These are phyloP conservation scores for Hyphodiscus sp. DNA, from an alignment of 2,329 filamentous ascomycete species.

Conservation along the genomic window DNA sequence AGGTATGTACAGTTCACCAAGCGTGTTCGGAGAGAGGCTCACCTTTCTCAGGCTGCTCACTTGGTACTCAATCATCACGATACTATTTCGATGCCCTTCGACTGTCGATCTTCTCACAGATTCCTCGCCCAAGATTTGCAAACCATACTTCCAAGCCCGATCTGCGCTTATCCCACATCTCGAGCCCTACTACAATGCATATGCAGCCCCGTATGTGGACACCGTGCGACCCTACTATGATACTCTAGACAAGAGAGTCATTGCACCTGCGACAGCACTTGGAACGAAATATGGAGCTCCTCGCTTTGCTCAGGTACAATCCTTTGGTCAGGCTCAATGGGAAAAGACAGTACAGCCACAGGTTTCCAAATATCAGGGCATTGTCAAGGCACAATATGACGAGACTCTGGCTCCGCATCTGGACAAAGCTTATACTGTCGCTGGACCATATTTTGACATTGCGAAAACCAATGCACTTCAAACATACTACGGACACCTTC, in stretches of 20 bases:
- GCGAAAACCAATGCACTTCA: slow-evolving; percentile 56
- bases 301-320: slow-evolving; percentile 58
- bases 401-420: slow-evolving; percentile 68
- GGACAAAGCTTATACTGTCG: slow-evolving; percentile 46
- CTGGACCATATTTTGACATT: slow-evolving; percentile 68
- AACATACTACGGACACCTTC: slow-evolving; percentile 64
- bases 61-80: slow-evolving; percentile 79
- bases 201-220: slow-evolving; percentile 78
- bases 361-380: slow-evolving; percentile 55
- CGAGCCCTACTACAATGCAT: slow-evolving; percentile 77
- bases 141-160: slow-evolving; percentile 68
- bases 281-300: slow-evolving; percentile 71
- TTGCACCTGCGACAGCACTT: slow-evolving; percentile 61
- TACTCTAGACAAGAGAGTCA: slow-evolving; percentile 53
- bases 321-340: slow-evolving; percentile 69
- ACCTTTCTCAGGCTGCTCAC: slow-evolving; percentile 55
- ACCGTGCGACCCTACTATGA: slow-evolving; percentile 69
- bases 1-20: slow-evolving; percentile 38
- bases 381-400: slow-evolving; percentile 62
- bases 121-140: slow-evolving; percentile 71
- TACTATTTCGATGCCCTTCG: slow-evolving; percentile 76
- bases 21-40: neutral
- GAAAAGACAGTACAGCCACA: slow-evolving; percentile 70
- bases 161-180: slow-evolving; percentile 63
- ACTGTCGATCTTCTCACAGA: slow-evolving; percentile 61